Base-by-base conservation (phyloP, 768 basidiomycete species). In the Xerocomellus chrysenteron region DNA sequence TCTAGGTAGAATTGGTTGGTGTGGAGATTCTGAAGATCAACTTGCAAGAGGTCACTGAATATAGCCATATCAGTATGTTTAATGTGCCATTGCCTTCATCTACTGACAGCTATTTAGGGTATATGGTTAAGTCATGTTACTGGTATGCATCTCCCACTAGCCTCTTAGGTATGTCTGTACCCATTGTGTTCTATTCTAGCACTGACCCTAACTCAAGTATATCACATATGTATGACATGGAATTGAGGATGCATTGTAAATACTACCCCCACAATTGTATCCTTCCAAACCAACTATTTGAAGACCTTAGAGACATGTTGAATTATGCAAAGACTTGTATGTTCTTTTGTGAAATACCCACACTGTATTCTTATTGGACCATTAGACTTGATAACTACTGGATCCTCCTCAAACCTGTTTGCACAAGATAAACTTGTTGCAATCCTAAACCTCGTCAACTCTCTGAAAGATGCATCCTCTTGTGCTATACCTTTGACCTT, bases 391-490 rank as follows among this genome's bases (percentile, higher is more conserved):
- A 46, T 63, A 30, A 63, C 63, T 16, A 37, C 63, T 11, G 48
- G 65, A 48, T 61, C 63, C 17, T 65, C 63, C 8, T 30, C 63
- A 30, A 55, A 62, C 21, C 61, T 52, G 0, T 64, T 62, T 3
- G 36, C 41, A 28, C 52, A 60, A 49, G 57, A 57, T 17, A 51
- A 63, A 6, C 50, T 65, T 2, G 32, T 36, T 37, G 47, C 63
- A 7, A 56, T 65, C 5, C 3, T 61, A 9, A 54, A 61, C n/a
- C 53, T 65, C 4, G 28, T 63, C 36, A 56, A 65, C 17, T 63
- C 61, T 5, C 37, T 62, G 17, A 54, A 50, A n/a, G 52, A 62
- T 64, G 40, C 4, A 5, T 19, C 16, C 21, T 36, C 32, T 5
- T 32, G 6, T n/a, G 4, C 12, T 21, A 0, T 19, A 3, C 36